These are phyloP conservation scores for Thoreauomyces humboldtii DNA, from an alignment of 192 early-diverging fungal genomes.

Conservation along the genomic window DNA sequence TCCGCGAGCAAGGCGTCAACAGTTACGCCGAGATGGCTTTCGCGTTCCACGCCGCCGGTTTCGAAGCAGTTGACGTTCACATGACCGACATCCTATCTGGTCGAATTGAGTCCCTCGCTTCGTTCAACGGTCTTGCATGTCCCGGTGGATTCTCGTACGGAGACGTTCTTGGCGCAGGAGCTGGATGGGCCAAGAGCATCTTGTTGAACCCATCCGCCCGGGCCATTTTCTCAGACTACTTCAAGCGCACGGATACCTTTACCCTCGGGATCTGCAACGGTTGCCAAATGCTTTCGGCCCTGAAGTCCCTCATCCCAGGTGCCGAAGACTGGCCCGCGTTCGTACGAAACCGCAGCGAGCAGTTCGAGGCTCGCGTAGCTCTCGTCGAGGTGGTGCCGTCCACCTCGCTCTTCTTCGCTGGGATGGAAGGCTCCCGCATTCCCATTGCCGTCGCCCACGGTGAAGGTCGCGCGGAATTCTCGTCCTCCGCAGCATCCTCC, in stretches of 20 bases:
- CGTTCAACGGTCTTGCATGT: conserved; percentile 85
- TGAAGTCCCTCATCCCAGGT: conserved; percentile 88
- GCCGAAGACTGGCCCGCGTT: conserved; percentile 89
- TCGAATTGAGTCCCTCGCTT: conserved; percentile 49
- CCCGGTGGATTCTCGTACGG: conserved; percentile 99
- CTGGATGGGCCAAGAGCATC: conserved; percentile 95
- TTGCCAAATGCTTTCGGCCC: conserved; percentile 92
- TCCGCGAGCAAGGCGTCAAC: conserved; percentile 99
- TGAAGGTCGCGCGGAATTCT: conserved; percentile 90
- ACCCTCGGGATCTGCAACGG: conserved; percentile 98
- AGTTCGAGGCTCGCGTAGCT: conserved; percentile 91
- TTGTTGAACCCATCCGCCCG: conserved; percentile 70
- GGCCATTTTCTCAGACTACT: conserved; percentile 76
- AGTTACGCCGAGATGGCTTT: conserved; percentile 92
- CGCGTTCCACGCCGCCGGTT: conserved; percentile 92
- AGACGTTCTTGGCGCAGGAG: conserved; percentile 97
- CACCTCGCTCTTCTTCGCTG: conserved; percentile 74
- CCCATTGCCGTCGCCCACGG: conserved; percentile 98
- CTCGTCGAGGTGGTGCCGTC: conserved; percentile 64
- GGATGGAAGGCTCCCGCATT: conserved; percentile 85
- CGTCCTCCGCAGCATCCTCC: conserved; percentile 43
- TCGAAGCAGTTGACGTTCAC: conserved; percentile 93
- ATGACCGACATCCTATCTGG: conserved; percentile 88
- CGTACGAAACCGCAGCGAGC: conserved; percentile 86
- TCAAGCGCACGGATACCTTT: conserved; percentile 86